Conservation (phyloP, 768 basidiomycete species). For the Mycena pura region DNA sequence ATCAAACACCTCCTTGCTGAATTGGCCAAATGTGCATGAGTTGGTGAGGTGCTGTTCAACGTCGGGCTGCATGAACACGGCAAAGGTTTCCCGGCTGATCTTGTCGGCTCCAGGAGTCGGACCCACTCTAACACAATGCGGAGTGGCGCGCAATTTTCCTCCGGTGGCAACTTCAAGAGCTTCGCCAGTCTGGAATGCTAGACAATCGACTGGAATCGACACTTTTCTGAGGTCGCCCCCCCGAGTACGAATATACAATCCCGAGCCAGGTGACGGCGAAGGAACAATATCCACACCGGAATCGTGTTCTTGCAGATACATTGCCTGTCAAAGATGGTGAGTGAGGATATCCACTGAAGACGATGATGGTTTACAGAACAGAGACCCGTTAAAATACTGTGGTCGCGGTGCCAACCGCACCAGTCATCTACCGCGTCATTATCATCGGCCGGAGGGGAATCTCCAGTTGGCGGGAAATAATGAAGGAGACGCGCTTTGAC, state of each 20-base stretch:
- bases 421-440: slow-evolving; percentile 83
- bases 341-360: neutral
- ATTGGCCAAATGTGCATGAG: slow-evolving; percentile 84
- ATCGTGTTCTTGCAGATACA: slow-evolving; percentile 71
- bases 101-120: slow-evolving; percentile 47
- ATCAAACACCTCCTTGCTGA: slow-evolving; percentile 82
- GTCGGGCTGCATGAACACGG: slow-evolving; percentile 90
- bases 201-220: slow-evolving; percentile 80
- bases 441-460: slow-evolving; percentile 43
- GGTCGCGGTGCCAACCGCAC: slow-evolving; percentile 96
- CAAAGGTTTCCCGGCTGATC: slow-evolving; percentile 87
- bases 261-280: slow-evolving; percentile 78
- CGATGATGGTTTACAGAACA: slow-evolving; percentile 68
- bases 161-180: slow-evolving; percentile 90
- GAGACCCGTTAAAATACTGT: slow-evolving; percentile 89
- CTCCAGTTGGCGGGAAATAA: slow-evolving; percentile 81
- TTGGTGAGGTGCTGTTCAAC: slow-evolving; percentile 74
- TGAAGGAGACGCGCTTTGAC: slow-evolving; percentile 95
- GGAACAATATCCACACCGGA: slow-evolving; percentile 52
- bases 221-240: slow-evolving; percentile 82
- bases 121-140: slow-evolving; percentile 90
- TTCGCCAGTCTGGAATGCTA: slow-evolving; percentile 98
- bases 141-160: slow-evolving; percentile 84
- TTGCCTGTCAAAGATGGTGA: slow-evolving; percentile 59
- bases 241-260: slow-evolving; percentile 90